These are phyloP conservation scores for Scenedesmus sp. DNA, from an alignment of 163 green algal genomes.

Conservation along the genomic window DNA sequence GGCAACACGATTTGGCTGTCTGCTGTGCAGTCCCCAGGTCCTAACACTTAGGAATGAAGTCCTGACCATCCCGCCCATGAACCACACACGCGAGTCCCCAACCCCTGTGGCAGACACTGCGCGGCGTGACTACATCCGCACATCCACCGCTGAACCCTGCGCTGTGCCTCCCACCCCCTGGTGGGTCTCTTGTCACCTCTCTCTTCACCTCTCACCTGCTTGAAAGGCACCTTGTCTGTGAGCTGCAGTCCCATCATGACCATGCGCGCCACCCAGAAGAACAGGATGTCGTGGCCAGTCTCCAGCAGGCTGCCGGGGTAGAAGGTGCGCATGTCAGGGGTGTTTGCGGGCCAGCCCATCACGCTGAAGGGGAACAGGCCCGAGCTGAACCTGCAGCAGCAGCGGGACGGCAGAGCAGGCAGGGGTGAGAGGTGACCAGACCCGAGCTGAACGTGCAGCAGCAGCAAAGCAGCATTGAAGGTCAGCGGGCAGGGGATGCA, in stretches of 20 bases:
- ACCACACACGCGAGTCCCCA: too few species aligned
- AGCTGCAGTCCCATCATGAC: conserved; percentile 98
- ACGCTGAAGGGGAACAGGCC: conserved; percentile 98
- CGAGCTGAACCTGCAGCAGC: conserved; percentile 86
- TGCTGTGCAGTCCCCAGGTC: too few species aligned
- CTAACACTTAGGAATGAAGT: too few species aligned
- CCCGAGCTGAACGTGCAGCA: too few species aligned
- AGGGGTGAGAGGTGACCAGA: neutral
- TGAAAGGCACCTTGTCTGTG: conserved; percentile 92
- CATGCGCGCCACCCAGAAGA: conserved; percentile 99
- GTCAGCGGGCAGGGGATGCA: too few species aligned
- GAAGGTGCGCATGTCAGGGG: conserved; percentile 88
- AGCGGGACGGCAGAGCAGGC: neutral
- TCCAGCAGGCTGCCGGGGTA: conserved; percentile 96
- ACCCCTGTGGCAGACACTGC: too few species aligned
- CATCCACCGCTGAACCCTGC: too few species aligned
- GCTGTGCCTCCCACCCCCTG: too few species aligned
- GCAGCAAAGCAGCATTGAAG: too few species aligned
- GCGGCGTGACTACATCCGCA: too few species aligned
- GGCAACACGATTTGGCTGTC: too few species aligned
- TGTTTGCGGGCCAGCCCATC: conserved; percentile 93
- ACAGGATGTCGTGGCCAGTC: conserved; percentile 99
- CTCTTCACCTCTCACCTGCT: conserved; percentile 65
- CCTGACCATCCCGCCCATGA: too few species aligned
- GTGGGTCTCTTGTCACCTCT: neutral